These are phyloP conservation scores for Phialophora macrospora DNA, from an alignment of 2,329 filamentous ascomycete species.

Conservation along the genomic window DNA sequence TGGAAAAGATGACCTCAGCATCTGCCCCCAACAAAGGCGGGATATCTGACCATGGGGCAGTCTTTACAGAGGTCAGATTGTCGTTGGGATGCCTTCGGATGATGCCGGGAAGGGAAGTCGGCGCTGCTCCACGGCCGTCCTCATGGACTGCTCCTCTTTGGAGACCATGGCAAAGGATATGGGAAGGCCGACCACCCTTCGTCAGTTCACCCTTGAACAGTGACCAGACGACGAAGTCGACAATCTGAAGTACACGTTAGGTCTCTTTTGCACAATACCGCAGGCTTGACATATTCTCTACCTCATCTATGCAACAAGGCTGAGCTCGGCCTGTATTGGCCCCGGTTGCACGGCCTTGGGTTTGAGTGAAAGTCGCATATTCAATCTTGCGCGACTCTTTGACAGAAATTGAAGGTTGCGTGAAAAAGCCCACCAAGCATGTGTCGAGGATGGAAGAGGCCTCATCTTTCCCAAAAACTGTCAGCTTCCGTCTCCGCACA, in stretches of 20 bases:
- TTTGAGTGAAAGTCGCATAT: slow-evolving; percentile 68
- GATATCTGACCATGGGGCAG: slow-evolving; percentile 74
- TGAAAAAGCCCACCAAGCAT: slow-evolving; percentile 66
- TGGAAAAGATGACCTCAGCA: slow-evolving; percentile 77
- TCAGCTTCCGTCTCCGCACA: slow-evolving; percentile 63
- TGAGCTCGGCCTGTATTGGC: slow-evolving; percentile 46
- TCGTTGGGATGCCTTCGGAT: slow-evolving; percentile 69
- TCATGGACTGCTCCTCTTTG: slow-evolving; percentile 46
- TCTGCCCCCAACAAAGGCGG: slow-evolving; percentile 74
- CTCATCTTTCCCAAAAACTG: slow-evolving; percentile 49
- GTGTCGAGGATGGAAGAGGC: slow-evolving; percentile 69
- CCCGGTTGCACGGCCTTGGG: slow-evolving; percentile 51
- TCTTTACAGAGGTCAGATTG: slow-evolving; percentile 71
- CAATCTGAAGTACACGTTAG: slow-evolving; percentile 59
- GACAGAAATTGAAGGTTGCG: slow-evolving; percentile 42
- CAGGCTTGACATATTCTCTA: slow-evolving; percentile 44
- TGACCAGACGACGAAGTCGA: slow-evolving; percentile 77
- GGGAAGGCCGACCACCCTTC: slow-evolving; percentile 62
- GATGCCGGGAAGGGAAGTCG: slow-evolving; percentile 66
- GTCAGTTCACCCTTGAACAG: slow-evolving; percentile 65
- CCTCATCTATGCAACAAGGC: slow-evolving; percentile 67
- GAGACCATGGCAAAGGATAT: slow-evolving; percentile 85
- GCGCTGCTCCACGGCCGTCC: slow-evolving; percentile 44
- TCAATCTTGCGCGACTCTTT: slow-evolving; percentile 56
- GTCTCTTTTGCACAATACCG: not conserved